Evolutionary conservation across 768 basidiomycete species (phyloP).

Genomic region (Amanita rubescens): DNA sequence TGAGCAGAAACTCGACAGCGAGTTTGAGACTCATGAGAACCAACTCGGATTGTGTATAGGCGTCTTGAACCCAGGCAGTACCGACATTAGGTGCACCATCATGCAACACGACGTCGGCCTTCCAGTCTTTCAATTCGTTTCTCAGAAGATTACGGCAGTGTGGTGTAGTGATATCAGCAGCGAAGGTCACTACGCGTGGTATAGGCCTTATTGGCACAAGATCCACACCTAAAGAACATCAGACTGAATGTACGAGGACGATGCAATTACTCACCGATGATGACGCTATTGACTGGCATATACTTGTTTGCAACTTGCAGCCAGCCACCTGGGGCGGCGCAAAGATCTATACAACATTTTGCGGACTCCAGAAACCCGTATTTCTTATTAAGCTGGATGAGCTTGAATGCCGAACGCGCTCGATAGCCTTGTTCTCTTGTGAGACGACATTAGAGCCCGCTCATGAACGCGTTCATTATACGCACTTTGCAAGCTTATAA

Average conservation of each 20-base stretch:
- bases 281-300: constrained; percentile 89
- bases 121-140: constrained; percentile 94
- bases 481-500: constrained; percentile 89
- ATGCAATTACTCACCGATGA: constrained; percentile 57
- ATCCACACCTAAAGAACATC: constrained; percentile 66
- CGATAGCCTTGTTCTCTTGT: constrained; percentile 96
- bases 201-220: constrained; percentile 95
- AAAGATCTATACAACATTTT: constrained; percentile 93
- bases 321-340: constrained; percentile 99
- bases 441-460: constrained; percentile 8
- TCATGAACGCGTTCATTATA: constrained; percentile 2
- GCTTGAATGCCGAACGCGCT: constrained; percentile 98
- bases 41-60: constrained; percentile 93
- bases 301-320: constrained; percentile 97
- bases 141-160: constrained; percentile 85
- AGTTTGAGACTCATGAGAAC: constrained; percentile 93
- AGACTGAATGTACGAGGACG: not conserved
- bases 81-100: constrained; percentile 99
- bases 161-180: constrained; percentile 89
- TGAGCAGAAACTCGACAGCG: constrained; percentile 87
- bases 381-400: constrained; percentile 98
- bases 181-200: constrained; percentile 85
- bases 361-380: constrained; percentile 86
- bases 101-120: constrained; percentile 95
- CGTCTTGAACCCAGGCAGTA: constrained; percentile 98